Conservation (phyloP, 202 grass and related monocot species). For the Bolboschoenoplectus hybrid region DNA sequence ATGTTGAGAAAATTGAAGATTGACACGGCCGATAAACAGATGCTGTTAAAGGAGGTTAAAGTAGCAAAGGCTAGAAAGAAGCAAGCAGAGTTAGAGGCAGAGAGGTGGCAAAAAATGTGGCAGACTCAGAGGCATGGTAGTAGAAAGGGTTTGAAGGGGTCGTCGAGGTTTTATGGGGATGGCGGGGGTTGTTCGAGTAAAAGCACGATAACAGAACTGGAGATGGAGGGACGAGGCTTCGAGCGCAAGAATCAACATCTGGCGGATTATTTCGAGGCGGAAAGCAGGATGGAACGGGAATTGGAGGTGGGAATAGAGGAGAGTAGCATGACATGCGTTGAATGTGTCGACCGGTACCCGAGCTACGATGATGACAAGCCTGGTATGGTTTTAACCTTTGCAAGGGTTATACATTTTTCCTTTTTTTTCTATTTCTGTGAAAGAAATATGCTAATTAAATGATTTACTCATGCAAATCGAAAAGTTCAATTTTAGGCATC, state of each 20-base stretch:
- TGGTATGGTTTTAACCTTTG: slow-evolving; percentile 41
- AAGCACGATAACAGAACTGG: slow-evolving; percentile 36
- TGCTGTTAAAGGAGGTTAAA: slow-evolving; percentile 74
- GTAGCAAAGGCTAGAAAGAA: slow-evolving; percentile 61
- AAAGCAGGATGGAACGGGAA: slow-evolving; percentile 41
- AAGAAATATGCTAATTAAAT: too few relatives aligned
- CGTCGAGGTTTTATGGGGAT: slow-evolving; percentile 35
- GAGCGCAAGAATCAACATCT: slow-evolving; percentile 51
- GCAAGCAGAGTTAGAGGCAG: slow-evolving; percentile 66
- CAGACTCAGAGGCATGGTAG: slow-evolving; percentile 54
- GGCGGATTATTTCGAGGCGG: slow-evolving; percentile 57
- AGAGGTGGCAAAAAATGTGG: slow-evolving; percentile 67
- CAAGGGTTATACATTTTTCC: neutral
- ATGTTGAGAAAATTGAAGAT: slow-evolving; percentile 89
- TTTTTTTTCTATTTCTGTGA: neutral
- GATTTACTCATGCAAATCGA: neutral
- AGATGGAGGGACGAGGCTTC: slow-evolving; percentile 7
- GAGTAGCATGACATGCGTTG: slow-evolving; percentile 43
- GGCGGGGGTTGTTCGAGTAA: slow-evolving; percentile 46
- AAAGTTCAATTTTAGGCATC: neutral
- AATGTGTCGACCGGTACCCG: slow-evolving; percentile 49
- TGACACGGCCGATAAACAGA: slow-evolving; percentile 65
- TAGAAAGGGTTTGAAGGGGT: slow-evolving; percentile 46
- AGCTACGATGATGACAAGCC: slow-evolving; percentile 56
- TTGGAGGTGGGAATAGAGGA: slow-evolving; percentile 37